phyloP scores from a whole-genome alignment of 2,329 filamentous ascomycete genomes.

The Fusarium nisikadoi region DNA sequence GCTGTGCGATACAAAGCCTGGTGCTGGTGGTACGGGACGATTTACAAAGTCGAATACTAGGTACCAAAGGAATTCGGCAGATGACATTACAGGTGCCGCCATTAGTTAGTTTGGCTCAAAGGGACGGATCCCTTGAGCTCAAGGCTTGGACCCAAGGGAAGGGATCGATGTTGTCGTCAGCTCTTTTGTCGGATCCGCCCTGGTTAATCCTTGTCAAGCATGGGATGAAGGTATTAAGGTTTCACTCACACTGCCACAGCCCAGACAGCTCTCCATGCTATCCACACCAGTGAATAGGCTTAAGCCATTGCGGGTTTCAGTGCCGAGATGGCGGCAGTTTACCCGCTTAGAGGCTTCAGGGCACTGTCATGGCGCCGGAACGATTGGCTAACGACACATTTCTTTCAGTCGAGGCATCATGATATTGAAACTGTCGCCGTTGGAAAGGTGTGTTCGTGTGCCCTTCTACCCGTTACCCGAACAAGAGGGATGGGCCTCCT shows the following conservation, averaged over 20 bases:
- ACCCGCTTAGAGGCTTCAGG: background rate
- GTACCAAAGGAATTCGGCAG: conserved; percentile 13
- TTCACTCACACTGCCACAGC: conserved; percentile 29
- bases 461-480: background rate
- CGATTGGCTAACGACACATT: conserved; percentile 6
- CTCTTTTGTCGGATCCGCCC: conserved; percentile 20
- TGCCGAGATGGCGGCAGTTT: background rate
- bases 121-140: background rate
- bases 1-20: background rate
- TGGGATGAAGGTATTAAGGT: conserved; percentile 22
- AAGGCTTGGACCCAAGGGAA: background rate
- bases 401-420: conserved; percentile 12
- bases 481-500: background rate
- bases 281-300: background rate
- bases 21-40: background rate
- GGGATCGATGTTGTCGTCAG: conserved; percentile 15
- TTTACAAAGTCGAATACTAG: conserved; percentile 10
- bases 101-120: conserved; percentile 9
- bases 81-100: conserved; percentile 22
- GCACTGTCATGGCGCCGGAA: background rate
- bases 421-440: conserved; percentile 13
- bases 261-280: background rate
- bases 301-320: background rate
- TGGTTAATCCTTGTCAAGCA: conserved; percentile 8
- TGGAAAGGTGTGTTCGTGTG: background rate